A percentile compares a stretch with the other conserved stretches of the same genome.
These are phyloP conservation scores for Alternaria ventricosa DNA, from an alignment of 2,329 filamentous ascomycete genomes.

Conservation along the genomic window DNA sequence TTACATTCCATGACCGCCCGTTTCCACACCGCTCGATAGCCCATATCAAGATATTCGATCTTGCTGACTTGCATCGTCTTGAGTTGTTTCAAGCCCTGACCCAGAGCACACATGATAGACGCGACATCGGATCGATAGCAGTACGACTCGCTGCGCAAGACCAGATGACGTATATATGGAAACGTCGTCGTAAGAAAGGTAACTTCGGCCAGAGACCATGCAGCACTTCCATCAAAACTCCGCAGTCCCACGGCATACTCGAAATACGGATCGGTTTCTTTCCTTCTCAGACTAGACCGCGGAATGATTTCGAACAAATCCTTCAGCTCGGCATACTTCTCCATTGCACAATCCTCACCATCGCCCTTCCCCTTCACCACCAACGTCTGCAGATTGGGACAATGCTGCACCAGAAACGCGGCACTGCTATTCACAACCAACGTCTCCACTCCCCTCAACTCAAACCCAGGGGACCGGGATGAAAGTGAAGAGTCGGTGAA, in stretches of 20 bases:
- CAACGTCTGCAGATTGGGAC: not conserved
- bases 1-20: constrained; percentile 16
- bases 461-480: not conserved
- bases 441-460: not conserved
- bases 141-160: constrained; percentile 21
- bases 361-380: constrained; percentile 9
- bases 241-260: not conserved
- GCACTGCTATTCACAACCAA: not conserved
- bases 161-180: constrained; percentile 11
- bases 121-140: constrained; percentile 20
- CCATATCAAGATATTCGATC: constrained; percentile 20
- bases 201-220: constrained; percentile 20
- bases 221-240: constrained; percentile 18
- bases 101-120: constrained; percentile 11
- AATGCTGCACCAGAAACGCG: not conserved
- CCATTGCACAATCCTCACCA: constrained; percentile 16
- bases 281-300: not conserved
- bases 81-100: constrained; percentile 9
- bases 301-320: constrained; percentile 3
- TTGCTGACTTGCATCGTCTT: constrained; percentile 14
- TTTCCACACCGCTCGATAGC: constrained; percentile 23
- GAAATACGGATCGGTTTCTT: not conserved
- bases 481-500: constrained; percentile 1
- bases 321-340: constrained; percentile 17
- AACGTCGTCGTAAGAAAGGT: constrained; percentile 9